Evolutionary conservation across 164 flowering plant genomes (phyloP), one percentile per base, ranked within the genome.

Genomic region (Liquidambar formosana): DNA sequence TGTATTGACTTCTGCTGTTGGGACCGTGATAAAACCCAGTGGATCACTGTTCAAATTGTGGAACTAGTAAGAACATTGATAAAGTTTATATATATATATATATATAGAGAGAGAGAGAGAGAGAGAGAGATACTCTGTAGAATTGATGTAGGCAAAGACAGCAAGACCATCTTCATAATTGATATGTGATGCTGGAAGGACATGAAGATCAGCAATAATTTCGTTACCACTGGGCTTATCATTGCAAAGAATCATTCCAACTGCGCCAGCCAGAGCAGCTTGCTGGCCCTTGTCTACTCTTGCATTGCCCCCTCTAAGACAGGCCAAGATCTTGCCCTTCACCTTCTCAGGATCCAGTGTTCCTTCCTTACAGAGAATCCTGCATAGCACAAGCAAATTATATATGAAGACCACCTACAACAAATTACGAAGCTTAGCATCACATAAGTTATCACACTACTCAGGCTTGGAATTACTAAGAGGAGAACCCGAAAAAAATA

Each of bases 251-350:
- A 89, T 79, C 86, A 87, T 86, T 11, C 85, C 94, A 16, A 38
- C 84, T 1, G 84, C 94, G 5, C 92, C 92, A 1, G 90, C 90
- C 4, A 41, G 41, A 2, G 61, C 25, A 1, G 79, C 79, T 47
- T 70, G 73, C 3, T 10, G 10, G 10, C 86, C 89, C 69, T 89
- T 86, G 18, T 86, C 87, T 10, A 76, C 76, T 70, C 88, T 77
- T 0, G 56, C 75, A 28, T 45, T 79, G 0, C 13, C 73, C 0
- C 92, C 92, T 59, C 92, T 72, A 10, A 81, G 82, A 43, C 94
- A 89, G 1, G 62, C 85, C 80, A 89, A 60, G 10, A 89, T 85
- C 77, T 84, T 89, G 2, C 90, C 92, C 66, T 78, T 78, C 64
- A 75, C 88, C 78, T 87, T 87, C 64, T 64, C 38, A 0, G 77